Conservation (phyloP, 352 stramenopile species). For the Thraustochytrium sp. region DNA sequence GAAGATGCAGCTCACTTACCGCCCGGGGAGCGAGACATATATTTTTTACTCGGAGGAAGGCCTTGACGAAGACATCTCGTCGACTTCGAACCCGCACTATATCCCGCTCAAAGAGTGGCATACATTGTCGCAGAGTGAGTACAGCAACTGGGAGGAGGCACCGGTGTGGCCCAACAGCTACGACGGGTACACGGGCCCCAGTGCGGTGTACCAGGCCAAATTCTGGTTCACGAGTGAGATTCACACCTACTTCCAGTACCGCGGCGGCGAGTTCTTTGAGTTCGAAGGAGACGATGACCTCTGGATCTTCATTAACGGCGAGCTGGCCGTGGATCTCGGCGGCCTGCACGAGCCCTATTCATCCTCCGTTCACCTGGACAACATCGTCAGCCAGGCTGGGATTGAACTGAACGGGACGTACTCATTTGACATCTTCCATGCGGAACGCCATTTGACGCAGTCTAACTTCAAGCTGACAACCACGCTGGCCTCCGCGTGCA, state of each 20-base stretch:
- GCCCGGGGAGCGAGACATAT: background rate
- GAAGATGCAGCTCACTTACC: background rate
- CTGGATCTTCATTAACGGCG: slow-evolving; percentile 41
- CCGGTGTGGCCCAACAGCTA: background rate
- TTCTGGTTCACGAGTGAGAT: slow-evolving; percentile 43
- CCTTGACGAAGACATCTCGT: no score
- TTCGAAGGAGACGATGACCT: slow-evolving; percentile 45
- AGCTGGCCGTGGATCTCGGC: slow-evolving; percentile 37
- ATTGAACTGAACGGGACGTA: slow-evolving; percentile 1
- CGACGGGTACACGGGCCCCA: background rate
- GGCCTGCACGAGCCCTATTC: background rate
- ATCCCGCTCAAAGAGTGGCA: background rate
- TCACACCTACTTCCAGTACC: slow-evolving; percentile 44
- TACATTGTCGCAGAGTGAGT: background rate
- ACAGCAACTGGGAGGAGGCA: background rate
- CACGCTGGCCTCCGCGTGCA: slow-evolving; percentile 7
- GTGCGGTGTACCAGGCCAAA: background rate
- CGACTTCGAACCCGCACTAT: no score
- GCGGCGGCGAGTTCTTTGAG: background rate
- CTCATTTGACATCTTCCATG: slow-evolving; percentile 39
- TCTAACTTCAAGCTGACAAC: slow-evolving; percentile 38
- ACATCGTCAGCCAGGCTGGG: background rate
- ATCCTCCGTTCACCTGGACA: background rate
- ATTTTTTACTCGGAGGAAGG: background rate
- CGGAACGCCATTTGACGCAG: background rate